Evolutionary conservation across 164 flowering plant genomes (phyloP), one percentile per base, ranked within the genome.

Genomic region (Tetrastigma voinierianum): DNA sequence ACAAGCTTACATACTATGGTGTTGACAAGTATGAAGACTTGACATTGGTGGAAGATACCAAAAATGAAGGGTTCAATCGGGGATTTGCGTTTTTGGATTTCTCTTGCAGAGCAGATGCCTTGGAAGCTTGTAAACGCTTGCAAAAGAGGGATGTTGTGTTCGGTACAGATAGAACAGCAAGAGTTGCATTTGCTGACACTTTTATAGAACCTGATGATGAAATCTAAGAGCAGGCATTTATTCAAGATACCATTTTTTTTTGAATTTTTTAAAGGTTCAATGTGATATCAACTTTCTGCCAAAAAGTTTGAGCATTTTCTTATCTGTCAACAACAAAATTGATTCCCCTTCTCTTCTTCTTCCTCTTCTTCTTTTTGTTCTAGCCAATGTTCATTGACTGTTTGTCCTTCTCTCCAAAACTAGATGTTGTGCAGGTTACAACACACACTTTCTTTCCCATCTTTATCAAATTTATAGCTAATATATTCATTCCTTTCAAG

Each of bases 31-130:
- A 53, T 43, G 80, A 77, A 54, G 80, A 70, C 16, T 61, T 77
- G 59, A 77, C 80, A 55, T 53, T 77, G 59, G 77, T 77, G 40
- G 80, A 77, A 61, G 80, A 77, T 40, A 61, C 61, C 19, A 71
- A 66, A 47, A 77, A 68, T 49, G 67, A 67, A 57, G 80, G 80
- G 18, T 63, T 71, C 70, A 74, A 77, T 74, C 65, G 80, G 44
- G 77, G 80, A 43, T 77, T 77, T 51, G 72, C 80, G 14, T 77
- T 77, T 51, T 67, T 77, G 59, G 80, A 77, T 57, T 77, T 77
- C 59, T 45, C 75, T 25, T 67, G 70, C 1, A 59, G 77, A 52
- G 17, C 77, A 14, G 75, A 77, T 46, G 80, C 80, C n/a, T 49
- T 70, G 67, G 77, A 74, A 17, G 80, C 77, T 64, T 74, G 69